A percentile compares a stretch with the other conserved stretches of the same genome.
Evolutionary conservation across 768 basidiomycete genomes (phyloP).

Genomic region (Daedalea quercina): DNA sequence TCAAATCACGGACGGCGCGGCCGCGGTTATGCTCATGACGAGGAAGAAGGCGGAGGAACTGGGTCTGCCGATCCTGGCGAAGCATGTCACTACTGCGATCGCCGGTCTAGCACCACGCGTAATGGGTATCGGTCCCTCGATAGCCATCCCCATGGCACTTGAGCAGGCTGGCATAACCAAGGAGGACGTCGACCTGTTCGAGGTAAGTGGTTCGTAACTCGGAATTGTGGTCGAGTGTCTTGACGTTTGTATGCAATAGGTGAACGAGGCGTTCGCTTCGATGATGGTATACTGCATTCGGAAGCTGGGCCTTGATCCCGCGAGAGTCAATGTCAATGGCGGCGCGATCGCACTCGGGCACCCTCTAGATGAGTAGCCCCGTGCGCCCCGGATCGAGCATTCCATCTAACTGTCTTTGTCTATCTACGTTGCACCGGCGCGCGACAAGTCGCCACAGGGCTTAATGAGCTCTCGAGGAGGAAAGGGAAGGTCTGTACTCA

Average conservation of each 20-base stretch:
- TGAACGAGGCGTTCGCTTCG: conserved; percentile 90
- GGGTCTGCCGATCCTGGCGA: conserved; percentile 67
- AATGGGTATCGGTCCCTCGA: conserved; percentile 84
- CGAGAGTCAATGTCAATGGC: conserved; percentile 82
- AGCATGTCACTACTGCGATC: conserved; percentile 68
- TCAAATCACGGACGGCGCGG: conserved; percentile 81
- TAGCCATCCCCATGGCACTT: conserved; percentile 77
- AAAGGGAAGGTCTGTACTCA: conserved; percentile 49
- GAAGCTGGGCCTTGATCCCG: conserved; percentile 51
- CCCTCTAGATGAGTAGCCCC: conserved; percentile 60
- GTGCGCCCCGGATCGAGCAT: background rate
- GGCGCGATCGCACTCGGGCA: conserved; percentile 87
- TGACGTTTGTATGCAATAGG: conserved; percentile 24
- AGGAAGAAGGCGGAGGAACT: conserved; percentile 72
- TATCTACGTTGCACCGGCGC: conserved; percentile 72
- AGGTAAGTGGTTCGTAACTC: conserved; percentile 35
- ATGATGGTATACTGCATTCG: conserved; percentile 73
- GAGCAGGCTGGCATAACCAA: conserved; percentile 57
- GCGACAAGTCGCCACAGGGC: conserved; percentile 78
- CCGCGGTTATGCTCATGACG: conserved; percentile 77
- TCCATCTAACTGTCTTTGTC: conserved; percentile 14
- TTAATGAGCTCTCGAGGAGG: conserved; percentile 65
- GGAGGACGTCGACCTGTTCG: conserved; percentile 73
- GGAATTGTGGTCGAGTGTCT: background rate
- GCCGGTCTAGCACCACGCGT: conserved; percentile 73